Conservation (phyloP, 805 yeast species). For the Pichia gijzeniarum region DNA sequence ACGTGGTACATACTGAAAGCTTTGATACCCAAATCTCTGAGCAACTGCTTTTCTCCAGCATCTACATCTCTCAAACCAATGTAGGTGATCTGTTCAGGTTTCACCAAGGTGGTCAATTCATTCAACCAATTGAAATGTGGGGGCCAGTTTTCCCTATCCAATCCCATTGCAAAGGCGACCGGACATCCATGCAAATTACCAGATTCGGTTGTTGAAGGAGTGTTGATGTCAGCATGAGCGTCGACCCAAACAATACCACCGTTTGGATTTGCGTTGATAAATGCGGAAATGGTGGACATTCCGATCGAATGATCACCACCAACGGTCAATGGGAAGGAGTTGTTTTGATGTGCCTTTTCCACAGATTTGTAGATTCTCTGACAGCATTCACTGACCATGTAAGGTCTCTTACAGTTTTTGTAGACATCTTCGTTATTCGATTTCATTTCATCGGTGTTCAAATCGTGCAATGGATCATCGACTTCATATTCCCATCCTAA, state of each 20-base stretch:
- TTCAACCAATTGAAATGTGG: conserved; percentile 66
- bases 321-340: conserved; percentile 67
- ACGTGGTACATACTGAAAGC: conserved; percentile 95
- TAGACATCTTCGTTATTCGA: conserved; percentile 43
- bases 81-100: conserved; percentile 71
- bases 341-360: conserved; percentile 38
- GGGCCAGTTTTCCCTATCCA: conserved; percentile 62
- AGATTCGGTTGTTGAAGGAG: conserved; percentile 72
- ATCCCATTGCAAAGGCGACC: conserved; percentile 81
- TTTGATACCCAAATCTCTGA: conserved; percentile 63
- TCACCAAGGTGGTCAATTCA: conserved; percentile 51
- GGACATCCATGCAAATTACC: conserved; percentile 98
- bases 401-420: conserved; percentile 61
- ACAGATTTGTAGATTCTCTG: conserved; percentile 58
- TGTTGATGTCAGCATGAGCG: conserved; percentile 96
- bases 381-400: conserved; percentile 70
- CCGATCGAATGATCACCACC: conserved; percentile 99
- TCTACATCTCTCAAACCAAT: conserved; percentile 95
- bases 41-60: conserved; percentile 69
- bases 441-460: conserved; percentile 39
- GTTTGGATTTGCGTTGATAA: conserved; percentile 71
- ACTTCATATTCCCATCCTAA: conserved; percentile 68
- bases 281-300: conserved; percentile 86
- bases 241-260: conserved; percentile 94
- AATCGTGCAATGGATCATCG: conserved; percentile 46